Conservation (phyloP, 805 yeast genomes). For the Tetrapisispora namnaoensis region DNA sequence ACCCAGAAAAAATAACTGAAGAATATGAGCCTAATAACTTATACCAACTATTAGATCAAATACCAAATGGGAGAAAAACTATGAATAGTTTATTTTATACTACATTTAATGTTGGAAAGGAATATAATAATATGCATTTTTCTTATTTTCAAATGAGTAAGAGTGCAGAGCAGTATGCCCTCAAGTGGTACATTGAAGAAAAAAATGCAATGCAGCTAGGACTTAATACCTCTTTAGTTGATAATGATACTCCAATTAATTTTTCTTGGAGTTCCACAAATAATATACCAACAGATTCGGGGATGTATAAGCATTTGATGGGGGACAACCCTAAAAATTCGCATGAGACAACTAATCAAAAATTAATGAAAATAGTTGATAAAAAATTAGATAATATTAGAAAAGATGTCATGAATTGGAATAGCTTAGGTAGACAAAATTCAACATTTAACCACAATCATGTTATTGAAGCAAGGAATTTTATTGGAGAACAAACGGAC, state of each 20-base stretch:
- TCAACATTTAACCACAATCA: too few species aligned
- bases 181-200: conserved; percentile 20
- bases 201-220: background rate
- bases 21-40: conserved; percentile 1
- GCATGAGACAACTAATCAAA: conserved; percentile 11
- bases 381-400: conserved; percentile 1
- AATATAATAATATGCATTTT: background rate
- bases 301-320: background rate
- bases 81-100: conserved; percentile 15
- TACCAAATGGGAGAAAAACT: conserved; percentile 17
- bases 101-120: background rate
- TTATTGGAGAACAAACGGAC: too few species aligned
- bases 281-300: background rate
- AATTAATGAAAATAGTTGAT: conserved; percentile 9
- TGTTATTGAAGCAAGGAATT: too few species aligned
- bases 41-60: conserved; percentile 19
- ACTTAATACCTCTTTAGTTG: conserved; percentile 8
- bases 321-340: background rate
- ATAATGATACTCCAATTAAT: conserved; percentile 19
- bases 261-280: conserved; percentile 24
- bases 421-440: background rate
- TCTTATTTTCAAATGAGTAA: background rate
- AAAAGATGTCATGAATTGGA: conserved; percentile 1
- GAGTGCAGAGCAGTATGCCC: conserved; percentile 4
- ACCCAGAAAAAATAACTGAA: background rate